A percentile compares a stretch with the other conserved stretches of the same genome.
These are phyloP conservation scores for Colletotrichum graminicola DNA, from an alignment of 2,329 filamentous ascomycete species.

Conservation along the genomic window DNA sequence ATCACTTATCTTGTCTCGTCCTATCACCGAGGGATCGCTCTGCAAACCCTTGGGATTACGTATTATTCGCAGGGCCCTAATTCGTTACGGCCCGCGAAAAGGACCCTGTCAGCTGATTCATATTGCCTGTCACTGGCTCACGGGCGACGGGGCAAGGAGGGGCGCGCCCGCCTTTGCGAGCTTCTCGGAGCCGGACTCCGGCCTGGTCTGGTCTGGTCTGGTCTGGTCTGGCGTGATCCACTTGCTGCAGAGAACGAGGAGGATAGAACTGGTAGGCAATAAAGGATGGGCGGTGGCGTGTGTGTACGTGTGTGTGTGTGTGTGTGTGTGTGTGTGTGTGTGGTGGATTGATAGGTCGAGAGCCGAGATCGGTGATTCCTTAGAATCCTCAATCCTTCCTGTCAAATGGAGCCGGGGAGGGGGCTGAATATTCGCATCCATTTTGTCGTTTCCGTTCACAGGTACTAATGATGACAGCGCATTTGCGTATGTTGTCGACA, in stretches of 20 bases:
- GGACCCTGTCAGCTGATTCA: slow-evolving; percentile 40
- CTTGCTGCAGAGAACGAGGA: slow-evolving; percentile 22
- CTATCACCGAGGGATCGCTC: slow-evolving; percentile 35
- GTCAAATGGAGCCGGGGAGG: no score
- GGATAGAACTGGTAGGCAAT: not conserved
- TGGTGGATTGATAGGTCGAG: slow-evolving; percentile 25
- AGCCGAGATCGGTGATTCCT: slow-evolving; percentile 14
- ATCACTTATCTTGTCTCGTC: slow-evolving; percentile 12
- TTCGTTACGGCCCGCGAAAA: slow-evolving; percentile 28
- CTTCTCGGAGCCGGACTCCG: slow-evolving; percentile 33
- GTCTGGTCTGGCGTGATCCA: slow-evolving; percentile 1
- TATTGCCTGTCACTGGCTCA: slow-evolving; percentile 24
- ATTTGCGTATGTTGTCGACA: no score
- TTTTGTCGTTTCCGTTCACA: not conserved
- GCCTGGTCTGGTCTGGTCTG: slow-evolving; percentile 8
- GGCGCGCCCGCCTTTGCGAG: slow-evolving; percentile 4
- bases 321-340: slow-evolving; percentile 4
- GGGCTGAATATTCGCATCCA: slow-evolving; percentile 9
- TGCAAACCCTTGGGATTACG: slow-evolving; percentile 34
- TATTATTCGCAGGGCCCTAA: slow-evolving; percentile 12
- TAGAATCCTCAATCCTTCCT: slow-evolving; percentile 11
- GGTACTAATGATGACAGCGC: not conserved
- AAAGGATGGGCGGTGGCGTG: slow-evolving; percentile 12
- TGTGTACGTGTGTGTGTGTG: not conserved
- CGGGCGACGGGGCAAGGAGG: slow-evolving; percentile 2